Evolutionary conservation across 148 eudicot species (phyloP).

Genomic region (Rhododendron simsii): DNA sequence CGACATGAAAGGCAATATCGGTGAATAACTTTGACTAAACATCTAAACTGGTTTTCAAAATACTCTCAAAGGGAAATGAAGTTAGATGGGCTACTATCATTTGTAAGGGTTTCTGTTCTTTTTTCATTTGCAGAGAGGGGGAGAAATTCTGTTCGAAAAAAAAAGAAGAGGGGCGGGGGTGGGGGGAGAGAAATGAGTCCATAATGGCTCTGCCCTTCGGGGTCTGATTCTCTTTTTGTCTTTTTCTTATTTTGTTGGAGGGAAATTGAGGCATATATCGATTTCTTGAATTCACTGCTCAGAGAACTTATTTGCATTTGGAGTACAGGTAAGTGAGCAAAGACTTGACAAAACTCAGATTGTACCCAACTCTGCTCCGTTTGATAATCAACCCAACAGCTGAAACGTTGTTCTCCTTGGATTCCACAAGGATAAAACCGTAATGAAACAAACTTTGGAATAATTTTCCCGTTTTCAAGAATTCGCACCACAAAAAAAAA

Average conservation of each 20-base stretch:
- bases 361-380: too few species aligned
- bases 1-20: neutral
- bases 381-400: too few species aligned
- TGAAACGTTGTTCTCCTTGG: too few species aligned
- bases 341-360: too few species aligned
- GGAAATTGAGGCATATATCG: neutral
- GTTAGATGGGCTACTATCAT: neutral
- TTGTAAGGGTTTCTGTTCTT: neutral
- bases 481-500: too few species aligned
- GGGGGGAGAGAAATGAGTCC: neutral
- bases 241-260: neutral
- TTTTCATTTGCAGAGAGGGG: neutral
- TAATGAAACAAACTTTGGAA: too few species aligned
- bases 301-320: neutral
- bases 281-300: neutral
- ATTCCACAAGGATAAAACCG: neutral
- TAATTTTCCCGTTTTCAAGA: too few species aligned
- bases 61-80: neutral
- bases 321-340: neutral
- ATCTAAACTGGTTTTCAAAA: neutral
- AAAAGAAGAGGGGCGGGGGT: too few species aligned
- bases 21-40: neutral
- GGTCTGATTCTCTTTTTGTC: neutral
- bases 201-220: neutral
- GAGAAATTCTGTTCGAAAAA: neutral